Evolutionary conservation across 768 basidiomycete genomes (phyloP), one percentile per base, ranked within the genome.

Genomic region (Clitopilus hobsonii): DNA sequence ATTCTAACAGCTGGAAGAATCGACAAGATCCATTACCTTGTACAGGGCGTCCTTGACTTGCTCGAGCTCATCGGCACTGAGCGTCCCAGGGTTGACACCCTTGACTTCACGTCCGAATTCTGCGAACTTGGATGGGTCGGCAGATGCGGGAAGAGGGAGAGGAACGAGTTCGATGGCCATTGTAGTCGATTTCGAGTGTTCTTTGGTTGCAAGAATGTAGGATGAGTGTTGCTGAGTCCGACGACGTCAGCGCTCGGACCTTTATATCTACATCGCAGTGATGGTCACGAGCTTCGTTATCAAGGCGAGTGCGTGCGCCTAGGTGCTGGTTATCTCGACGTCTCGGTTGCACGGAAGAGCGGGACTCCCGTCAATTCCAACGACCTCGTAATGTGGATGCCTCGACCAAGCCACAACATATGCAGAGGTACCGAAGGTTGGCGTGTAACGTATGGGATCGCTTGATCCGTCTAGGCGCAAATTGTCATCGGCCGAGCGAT

Each of bases 21-120:
- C n/a, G n/a, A n/a, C n/a, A n/a, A n/a, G n/a, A n/a, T n/a, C n/a
- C n/a, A 51, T 28, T 26, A 90, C 91, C 79, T 87, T 85, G 77
- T 94, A 94, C 56, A 94, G 73, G 8, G 86, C 82, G 24, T 85
- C 71, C 59, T 82, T 72, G 58, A 95, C 76, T 69, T 90, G 81
- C 36, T 79, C 69, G 66, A 90, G 85, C 65, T 88, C 71, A 38
- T 79, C 80, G 14, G 80, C 73, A 5, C 79, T 74, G 47, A 92
- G 74, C 10, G 71, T 71, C 0, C 79, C 86, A 0, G 89, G 91
- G 62, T 88, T 71, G 49, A 89, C 75, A 10, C 88, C 89, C 60
- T 79, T 82, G 38, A 94, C 90, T 65, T 89, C 78, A 26, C 86
- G 76, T 1, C 93, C 93, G 69, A 94, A 92, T 55, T 84, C 73